Evolutionary conservation across 352 stramenopile genomes (phyloP).

Genomic region (Pythium rhizo-oryzae): DNA sequence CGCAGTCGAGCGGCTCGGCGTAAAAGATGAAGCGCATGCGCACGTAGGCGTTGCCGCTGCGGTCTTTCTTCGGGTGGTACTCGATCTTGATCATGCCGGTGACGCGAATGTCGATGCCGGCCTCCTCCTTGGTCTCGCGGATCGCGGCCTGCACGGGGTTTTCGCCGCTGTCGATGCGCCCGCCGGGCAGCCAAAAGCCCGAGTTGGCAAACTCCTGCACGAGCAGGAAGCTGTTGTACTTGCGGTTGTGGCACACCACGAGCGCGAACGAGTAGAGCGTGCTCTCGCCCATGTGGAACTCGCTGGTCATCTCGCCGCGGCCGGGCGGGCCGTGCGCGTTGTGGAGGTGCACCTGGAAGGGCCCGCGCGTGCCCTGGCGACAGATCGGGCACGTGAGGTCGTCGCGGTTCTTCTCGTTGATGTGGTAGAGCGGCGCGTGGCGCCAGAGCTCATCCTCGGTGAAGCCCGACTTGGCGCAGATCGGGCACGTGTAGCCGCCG

Average conservation of each 20-base stretch:
- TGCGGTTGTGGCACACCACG: conserved; percentile 83
- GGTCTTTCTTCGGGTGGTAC: conserved; percentile 85
- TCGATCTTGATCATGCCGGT: conserved; percentile 83
- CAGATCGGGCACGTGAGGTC: conserved; percentile 78
- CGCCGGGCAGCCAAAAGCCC: conserved; percentile 82
- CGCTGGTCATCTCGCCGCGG: conserved; percentile 77
- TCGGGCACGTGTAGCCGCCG: conserved; percentile 60
- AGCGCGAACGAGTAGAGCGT: conserved; percentile 84
- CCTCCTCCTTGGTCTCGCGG: conserved; percentile 88
- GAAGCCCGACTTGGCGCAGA: conserved; percentile 74
- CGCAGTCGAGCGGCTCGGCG: conserved; percentile 72
- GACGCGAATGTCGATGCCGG: conserved; percentile 78
- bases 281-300: conserved; percentile 77
- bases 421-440: conserved; percentile 84
- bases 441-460: conserved; percentile 84
- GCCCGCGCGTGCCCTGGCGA: conserved; percentile 55
- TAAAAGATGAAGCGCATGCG: conserved; percentile 89
- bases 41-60: conserved; percentile 68
- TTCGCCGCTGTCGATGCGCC: conserved; percentile 78
- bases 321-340: conserved; percentile 82
- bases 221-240: conserved; percentile 82
- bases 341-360: conserved; percentile 87
- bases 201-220: conserved; percentile 89
- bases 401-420: conserved; percentile 84
- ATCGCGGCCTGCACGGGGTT: conserved; percentile 76